phyloP scores from a whole-genome alignment of 371 early-diverging fungal species.

The Blakeslea trispora region DNA sequence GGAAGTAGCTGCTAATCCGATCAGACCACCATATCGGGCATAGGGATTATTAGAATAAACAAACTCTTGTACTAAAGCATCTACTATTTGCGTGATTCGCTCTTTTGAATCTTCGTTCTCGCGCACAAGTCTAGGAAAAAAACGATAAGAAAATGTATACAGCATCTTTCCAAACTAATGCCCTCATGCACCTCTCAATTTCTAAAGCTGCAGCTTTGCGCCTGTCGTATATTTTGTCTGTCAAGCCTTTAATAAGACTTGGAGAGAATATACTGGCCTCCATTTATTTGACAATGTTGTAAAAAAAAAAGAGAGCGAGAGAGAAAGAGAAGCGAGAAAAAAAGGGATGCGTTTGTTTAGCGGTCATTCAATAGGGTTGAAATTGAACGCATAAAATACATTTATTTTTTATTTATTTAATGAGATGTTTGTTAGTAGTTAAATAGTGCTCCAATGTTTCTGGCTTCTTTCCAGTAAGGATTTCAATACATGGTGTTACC shows the following conservation, averaged over 20 bases:
- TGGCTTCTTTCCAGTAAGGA: slow-evolving; percentile 14
- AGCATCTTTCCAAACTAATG: too few species aligned
- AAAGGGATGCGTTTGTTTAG: too few species aligned
- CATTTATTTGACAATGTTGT: slow-evolving; percentile 10
- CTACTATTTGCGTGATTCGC: slow-evolving; percentile 66
- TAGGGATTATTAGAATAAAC: slow-evolving; percentile 78
- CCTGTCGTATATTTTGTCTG: slow-evolving; percentile 89
- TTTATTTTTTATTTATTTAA: not conserved
- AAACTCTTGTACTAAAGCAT: slow-evolving; percentile 77
- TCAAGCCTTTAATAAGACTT: slow-evolving; percentile 57
- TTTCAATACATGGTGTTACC: slow-evolving; percentile 7
- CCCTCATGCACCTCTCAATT: slow-evolving; percentile 81
- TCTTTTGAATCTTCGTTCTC: slow-evolving; percentile 62
- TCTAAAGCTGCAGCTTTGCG: slow-evolving; percentile 88
- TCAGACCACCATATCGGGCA: slow-evolving; percentile 89
- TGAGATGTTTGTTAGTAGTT: slow-evolving; percentile 7
- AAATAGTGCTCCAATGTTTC: slow-evolving; percentile 17
- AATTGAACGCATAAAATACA: too few species aligned
- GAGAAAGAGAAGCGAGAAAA: not conserved
- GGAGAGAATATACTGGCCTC: slow-evolving; percentile 36
- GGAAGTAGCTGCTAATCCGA: slow-evolving; percentile 85
- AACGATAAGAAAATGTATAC: too few species aligned
- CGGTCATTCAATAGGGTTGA: too few species aligned
- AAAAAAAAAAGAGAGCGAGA: slow-evolving; percentile 10
- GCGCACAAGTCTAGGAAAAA: slow-evolving; percentile 66